Conservation (phyloP, 169 alveolate genomes). For the Eimeria sp. region DNA sequence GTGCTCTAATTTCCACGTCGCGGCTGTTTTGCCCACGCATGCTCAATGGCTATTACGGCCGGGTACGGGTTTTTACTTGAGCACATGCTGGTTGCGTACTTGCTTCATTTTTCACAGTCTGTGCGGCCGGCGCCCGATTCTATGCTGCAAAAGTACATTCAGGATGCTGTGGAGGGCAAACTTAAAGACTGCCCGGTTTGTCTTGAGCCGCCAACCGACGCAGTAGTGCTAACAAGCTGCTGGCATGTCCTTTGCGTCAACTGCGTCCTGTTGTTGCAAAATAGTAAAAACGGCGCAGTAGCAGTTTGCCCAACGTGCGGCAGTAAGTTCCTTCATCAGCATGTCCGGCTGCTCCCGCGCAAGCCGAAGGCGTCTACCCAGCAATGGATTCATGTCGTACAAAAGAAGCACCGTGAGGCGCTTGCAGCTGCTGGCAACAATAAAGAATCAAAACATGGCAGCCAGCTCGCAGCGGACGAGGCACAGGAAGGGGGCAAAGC, state of each 20-base stretch:
- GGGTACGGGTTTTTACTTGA: neutral
- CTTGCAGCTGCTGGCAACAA: conserved; percentile 31
- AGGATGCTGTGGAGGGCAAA: conserved; percentile 84
- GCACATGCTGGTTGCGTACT: neutral
- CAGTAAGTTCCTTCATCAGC: conserved; percentile 80
- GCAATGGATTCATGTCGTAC: conserved; percentile 47
- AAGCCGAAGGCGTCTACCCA: conserved; percentile 6
- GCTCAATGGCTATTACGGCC: neutral
- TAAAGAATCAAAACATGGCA: neutral
- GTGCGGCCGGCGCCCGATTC: neutral
- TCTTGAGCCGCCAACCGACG: conserved; percentile 86
- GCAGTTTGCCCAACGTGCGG: conserved; percentile 88
- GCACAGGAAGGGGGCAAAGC: neutral
- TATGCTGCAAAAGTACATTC: conserved; percentile 4
- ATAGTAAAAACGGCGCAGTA: conserved; percentile 50
- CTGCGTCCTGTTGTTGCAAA: conserved; percentile 83
- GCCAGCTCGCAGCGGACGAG: neutral
- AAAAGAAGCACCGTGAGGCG: conserved; percentile 37
- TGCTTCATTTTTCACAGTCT: neutral
- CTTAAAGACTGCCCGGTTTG: conserved; percentile 88
- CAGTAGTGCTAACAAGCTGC: conserved; percentile 87
- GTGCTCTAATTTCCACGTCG: neutral
- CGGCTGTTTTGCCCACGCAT: neutral
- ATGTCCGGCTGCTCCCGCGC: conserved; percentile 84
- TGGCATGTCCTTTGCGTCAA: conserved; percentile 87